Conservation (phyloP, 73 alveolate species). For the Symbiodinium pilosum region DNA sequence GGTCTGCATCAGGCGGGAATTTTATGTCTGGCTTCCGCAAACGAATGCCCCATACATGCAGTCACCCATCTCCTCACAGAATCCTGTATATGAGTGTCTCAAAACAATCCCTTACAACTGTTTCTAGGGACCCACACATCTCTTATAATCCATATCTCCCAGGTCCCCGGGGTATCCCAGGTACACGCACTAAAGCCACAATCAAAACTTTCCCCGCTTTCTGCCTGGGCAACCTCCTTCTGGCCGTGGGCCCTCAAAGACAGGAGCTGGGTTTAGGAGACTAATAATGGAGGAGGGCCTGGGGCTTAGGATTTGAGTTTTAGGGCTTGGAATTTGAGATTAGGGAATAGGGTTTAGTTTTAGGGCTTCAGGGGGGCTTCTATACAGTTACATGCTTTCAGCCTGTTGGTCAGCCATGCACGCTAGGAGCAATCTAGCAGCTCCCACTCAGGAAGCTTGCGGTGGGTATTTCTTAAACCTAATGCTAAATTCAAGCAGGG, state of each 20-base stretch:
- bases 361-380: neutral
- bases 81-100: no score
- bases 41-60: neutral
- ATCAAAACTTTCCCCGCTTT: neutral
- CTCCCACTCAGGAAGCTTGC: no score
- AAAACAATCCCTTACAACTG: no score
- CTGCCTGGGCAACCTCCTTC: neutral
- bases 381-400: no score
- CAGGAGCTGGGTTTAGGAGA: neutral
- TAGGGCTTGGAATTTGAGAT: neutral
- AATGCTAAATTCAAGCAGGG: neutral
- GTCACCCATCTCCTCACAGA: neutral
- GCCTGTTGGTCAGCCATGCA: no score
- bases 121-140: no score
- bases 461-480: neutral
- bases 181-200: neutral
- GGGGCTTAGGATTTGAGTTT: neutral
- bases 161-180: no score
- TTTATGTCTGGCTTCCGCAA: neutral
- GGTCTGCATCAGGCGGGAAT: neutral
- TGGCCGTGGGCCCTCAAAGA: neutral
- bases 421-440: no score
- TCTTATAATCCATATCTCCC: neutral
- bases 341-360: neutral
- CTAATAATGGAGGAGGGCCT: neutral